These are phyloP conservation scores for Apophysomyces trapeziformis DNA, from an alignment of 371 early-diverging fungal species.

Conservation along the genomic window DNA sequence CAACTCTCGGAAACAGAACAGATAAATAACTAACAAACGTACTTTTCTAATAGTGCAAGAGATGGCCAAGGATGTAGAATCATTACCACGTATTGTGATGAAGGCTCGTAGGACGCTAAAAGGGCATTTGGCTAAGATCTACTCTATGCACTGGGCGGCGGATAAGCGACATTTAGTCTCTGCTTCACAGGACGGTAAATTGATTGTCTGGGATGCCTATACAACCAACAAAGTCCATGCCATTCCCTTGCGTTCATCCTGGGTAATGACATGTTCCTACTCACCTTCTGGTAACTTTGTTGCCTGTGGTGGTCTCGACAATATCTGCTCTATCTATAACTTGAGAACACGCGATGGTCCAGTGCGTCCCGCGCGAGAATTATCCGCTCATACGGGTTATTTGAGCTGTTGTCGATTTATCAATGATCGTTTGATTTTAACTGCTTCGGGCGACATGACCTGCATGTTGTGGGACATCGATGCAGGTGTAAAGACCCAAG, in stretches of 20 bases:
- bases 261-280: constrained; percentile 99
- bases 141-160: constrained; percentile 97
- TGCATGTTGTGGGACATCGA: constrained; percentile 99
- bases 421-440: constrained; percentile 91
- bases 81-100: constrained; percentile 91
- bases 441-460: constrained; percentile 95
- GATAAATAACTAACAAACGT: neutral
- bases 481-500: constrained; percentile 90
- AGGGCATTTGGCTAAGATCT: constrained; percentile 97
- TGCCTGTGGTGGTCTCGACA: constrained; percentile 98
- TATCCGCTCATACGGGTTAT: constrained; percentile 97
- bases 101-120: constrained; percentile 94
- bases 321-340: constrained; percentile 96
- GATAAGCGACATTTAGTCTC: constrained; percentile 94
- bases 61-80: constrained; percentile 72
- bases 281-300: constrained; percentile 95
- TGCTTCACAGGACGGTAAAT: constrained; percentile 97
- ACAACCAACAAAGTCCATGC: constrained; percentile 97
- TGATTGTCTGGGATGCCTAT: constrained; percentile 98
- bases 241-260: constrained; percentile 94
- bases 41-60: constrained; percentile 28
- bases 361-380: constrained; percentile 93
- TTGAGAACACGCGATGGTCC: constrained; percentile 90
- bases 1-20: neutral
- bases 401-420: constrained; percentile 95